A percentile compares a stretch with the other conserved stretches of the same genome.
Evolutionary conservation across 208 protist species (phyloP).

Genomic region (Porcisia deanei): DNA sequence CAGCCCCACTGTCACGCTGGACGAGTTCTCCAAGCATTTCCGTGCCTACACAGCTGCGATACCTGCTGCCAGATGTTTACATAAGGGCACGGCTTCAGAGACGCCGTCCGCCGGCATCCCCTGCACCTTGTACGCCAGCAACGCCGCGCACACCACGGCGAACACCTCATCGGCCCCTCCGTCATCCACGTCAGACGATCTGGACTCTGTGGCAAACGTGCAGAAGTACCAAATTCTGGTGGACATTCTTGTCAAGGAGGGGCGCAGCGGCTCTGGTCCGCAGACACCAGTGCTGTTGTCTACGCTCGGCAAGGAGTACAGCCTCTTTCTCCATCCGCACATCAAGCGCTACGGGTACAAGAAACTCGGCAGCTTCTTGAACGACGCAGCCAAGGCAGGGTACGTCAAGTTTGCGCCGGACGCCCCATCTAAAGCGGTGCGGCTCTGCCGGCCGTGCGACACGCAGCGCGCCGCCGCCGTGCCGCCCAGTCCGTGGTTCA

Average conservation of each 20-base stretch:
- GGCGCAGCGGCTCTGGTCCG: slow-evolving; percentile 48
- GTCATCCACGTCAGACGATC: not conserved
- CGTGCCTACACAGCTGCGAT: slow-evolving; percentile 22
- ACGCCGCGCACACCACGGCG: too few relatives aligned
- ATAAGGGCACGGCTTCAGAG: not conserved
- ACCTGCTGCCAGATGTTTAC: not conserved
- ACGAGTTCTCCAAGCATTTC: slow-evolving; percentile 48
- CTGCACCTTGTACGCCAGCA: not conserved
- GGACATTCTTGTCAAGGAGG: slow-evolving; percentile 70
- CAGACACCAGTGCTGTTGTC: slow-evolving; percentile 74
- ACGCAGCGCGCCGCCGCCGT: slow-evolving; percentile 46
- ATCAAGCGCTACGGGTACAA: slow-evolving; percentile 69
- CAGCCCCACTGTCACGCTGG: slow-evolving; percentile 22
- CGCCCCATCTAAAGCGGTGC: slow-evolving; percentile 75
- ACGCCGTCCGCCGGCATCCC: not conserved
- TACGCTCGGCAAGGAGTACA: slow-evolving; percentile 87
- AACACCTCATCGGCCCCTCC: not conserved
- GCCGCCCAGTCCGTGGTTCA: slow-evolving; percentile 64
- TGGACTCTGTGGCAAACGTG: slow-evolving; percentile 18
- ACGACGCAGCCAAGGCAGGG: slow-evolving; percentile 66
- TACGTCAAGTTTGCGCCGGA: slow-evolving; percentile 66
- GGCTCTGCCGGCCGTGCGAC: slow-evolving; percentile 57
- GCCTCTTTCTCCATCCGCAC: slow-evolving; percentile 53
- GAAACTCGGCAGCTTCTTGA: slow-evolving; percentile 81
- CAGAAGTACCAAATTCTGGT: slow-evolving; percentile 46